Conservation (phyloP, 495 filamentous ascomycete species). For the Cryomyces minteri region DNA sequence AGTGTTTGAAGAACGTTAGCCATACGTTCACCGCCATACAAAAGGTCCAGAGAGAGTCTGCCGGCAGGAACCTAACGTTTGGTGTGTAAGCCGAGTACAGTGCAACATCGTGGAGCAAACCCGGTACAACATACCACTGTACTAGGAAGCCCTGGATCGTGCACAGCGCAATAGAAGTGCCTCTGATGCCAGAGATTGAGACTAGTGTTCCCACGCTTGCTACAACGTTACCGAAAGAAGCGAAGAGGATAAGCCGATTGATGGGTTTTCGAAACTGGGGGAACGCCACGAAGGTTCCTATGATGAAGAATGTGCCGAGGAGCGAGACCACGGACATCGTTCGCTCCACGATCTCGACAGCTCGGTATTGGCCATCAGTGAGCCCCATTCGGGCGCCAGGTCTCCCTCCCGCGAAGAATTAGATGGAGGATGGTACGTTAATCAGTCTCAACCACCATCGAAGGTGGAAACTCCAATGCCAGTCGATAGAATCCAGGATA, state of each 20-base stretch:
- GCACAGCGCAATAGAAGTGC: conserved; percentile 36
- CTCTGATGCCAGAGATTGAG: conserved; percentile 34
- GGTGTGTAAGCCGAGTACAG: no score
- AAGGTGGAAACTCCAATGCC: no score
- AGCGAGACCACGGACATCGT: conserved; percentile 53
- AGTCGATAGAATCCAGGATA: no score
- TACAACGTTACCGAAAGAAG: conserved; percentile 67
- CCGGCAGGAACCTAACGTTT: conserved; percentile 47
- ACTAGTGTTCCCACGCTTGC: conserved; percentile 67
- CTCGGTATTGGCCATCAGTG: no score
- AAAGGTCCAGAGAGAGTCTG: conserved; percentile 64
- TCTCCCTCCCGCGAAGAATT: no score
- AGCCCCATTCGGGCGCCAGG: no score
- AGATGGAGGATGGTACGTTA: no score
- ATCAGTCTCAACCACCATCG: no score
- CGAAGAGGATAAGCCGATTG: conserved; percentile 73
- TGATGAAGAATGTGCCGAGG: conserved; percentile 52
- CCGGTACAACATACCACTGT: conserved; percentile 37
- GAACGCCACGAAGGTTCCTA: conserved; percentile 46
- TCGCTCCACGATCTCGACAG: conserved; percentile 42
- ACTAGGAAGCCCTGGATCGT: conserved; percentile 62
- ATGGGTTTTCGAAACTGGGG: conserved; percentile 64
- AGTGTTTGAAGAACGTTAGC: conserved; percentile 67
- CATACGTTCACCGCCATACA: conserved; percentile 84
- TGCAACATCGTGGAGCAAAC: neutral